phyloP scores from a whole-genome alignment of 2,329 filamentous ascomycete genomes.

The Verticillium nonalfalfae region DNA sequence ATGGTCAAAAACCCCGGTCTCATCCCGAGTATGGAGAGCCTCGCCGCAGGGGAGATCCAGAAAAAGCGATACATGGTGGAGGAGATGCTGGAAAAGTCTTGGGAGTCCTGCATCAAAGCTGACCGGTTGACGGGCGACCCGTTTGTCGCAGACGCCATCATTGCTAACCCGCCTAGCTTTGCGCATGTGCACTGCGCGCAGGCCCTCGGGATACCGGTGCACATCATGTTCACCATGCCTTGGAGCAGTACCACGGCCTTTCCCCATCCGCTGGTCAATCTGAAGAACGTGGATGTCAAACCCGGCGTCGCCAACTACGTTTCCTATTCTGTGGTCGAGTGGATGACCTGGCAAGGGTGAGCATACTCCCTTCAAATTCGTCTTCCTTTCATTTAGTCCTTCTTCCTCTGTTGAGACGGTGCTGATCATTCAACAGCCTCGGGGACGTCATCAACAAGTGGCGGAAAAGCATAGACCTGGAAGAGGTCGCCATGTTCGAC shows the following conservation, averaged over 20 bases:
- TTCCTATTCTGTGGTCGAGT: slow-evolving; percentile 78
- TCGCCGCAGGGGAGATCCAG: slow-evolving; percentile 71
- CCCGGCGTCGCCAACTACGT: slow-evolving; percentile 74
- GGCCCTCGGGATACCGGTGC: slow-evolving; percentile 66
- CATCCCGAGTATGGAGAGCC: slow-evolving; percentile 73
- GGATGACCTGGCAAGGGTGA: slow-evolving; percentile 83
- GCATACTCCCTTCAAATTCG: slow-evolving; percentile 56
- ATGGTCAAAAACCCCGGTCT: slow-evolving; percentile 88
- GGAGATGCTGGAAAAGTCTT: slow-evolving; percentile 77
- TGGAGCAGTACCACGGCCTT: slow-evolving; percentile 83
- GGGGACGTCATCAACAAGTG: slow-evolving; percentile 87
- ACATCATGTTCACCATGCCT: slow-evolving; percentile 95
- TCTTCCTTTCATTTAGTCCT: slow-evolving; percentile 69
- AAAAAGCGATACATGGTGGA: slow-evolving; percentile 69
- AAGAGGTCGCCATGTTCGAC: slow-evolving; percentile 73
- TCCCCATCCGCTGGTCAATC: slow-evolving; percentile 79
- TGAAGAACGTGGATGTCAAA: slow-evolving; percentile 70
- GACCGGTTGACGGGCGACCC: slow-evolving; percentile 43
- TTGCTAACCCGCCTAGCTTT: slow-evolving; percentile 73
- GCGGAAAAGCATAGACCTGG: slow-evolving; percentile 68
- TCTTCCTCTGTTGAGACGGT: slow-evolving; percentile 41
- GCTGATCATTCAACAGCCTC: slow-evolving; percentile 43
- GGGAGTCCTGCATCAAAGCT: slow-evolving; percentile 77
- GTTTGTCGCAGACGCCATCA: slow-evolving; percentile 79
- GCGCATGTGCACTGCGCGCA: slow-evolving; percentile 71